phyloP scores from a whole-genome alignment of 495 filamentous ascomycete species.

The Penicillium flavigenum region DNA sequence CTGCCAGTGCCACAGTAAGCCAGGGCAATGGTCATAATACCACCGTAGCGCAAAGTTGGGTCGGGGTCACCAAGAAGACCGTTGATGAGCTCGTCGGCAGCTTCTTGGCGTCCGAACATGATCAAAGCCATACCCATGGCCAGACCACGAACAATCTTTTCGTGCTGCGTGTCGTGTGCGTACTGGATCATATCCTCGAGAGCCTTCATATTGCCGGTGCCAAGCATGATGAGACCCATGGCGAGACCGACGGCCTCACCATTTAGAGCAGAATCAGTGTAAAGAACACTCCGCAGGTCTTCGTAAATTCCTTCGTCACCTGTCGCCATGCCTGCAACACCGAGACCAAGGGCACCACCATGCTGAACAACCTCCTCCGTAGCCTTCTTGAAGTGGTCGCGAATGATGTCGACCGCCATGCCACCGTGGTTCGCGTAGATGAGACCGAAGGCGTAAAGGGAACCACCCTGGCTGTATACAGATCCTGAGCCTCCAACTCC shows the following conservation, averaged over 20 bases:
- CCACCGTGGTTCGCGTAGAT: constrained; percentile 98
- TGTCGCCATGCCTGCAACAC: constrained; percentile 97
- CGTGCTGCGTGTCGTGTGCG: constrained; percentile 95
- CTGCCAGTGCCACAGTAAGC: constrained; percentile 96
- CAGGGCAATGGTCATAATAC: constrained; percentile 97
- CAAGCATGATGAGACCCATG: constrained; percentile 97
- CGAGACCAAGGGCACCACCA: constrained; percentile 90
- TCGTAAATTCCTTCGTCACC: constrained; percentile 89
- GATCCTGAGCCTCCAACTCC: constrained; percentile 70
- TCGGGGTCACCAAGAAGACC: constrained; percentile 92
- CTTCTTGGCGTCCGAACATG: constrained; percentile 96
- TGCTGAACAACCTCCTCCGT: constrained; percentile 96
- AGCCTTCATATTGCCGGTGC: constrained; percentile 87
- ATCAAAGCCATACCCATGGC: constrained; percentile 97
- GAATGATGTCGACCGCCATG: constrained; percentile 85
- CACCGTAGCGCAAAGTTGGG: constrained; percentile 90
- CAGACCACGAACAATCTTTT: constrained; percentile 96
- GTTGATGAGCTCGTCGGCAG: constrained; percentile 90
- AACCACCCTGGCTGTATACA: constrained; percentile 92
- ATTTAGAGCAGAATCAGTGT: constrained; percentile 89
- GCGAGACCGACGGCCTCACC: constrained; percentile 94
- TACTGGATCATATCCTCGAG: constrained; percentile 96
- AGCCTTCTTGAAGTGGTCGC: constrained; percentile 79
- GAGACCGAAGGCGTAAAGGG: constrained; percentile 90
- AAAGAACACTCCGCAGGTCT: constrained; percentile 81